Evolutionary conservation across 1,284 basidiomycete species (phyloP).

Genomic region (Sphagnurus paluster): DNA sequence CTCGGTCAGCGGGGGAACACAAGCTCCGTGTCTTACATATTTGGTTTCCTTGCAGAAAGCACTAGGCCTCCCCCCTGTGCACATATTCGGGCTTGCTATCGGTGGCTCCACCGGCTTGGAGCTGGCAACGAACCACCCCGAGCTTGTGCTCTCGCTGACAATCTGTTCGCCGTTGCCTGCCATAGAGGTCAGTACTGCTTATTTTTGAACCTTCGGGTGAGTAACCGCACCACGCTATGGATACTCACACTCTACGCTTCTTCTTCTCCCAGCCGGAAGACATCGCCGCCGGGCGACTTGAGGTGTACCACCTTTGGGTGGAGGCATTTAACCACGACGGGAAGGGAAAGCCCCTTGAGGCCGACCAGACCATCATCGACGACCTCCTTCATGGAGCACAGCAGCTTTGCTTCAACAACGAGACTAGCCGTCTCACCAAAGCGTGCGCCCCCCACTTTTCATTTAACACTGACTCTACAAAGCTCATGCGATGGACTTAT

Average conservation of each 20-base stretch:
- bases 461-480: background rate
- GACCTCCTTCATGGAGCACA: constrained; percentile 34
- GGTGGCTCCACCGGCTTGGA: constrained; percentile 37
- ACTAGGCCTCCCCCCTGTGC: constrained; percentile 33
- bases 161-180: constrained; percentile 37
- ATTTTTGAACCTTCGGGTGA: background rate
- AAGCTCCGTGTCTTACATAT: background rate
- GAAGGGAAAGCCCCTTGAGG: constrained; percentile 7
- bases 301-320: constrained; percentile 37
- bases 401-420: constrained; percentile 37
- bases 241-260: too few relatives aligned
- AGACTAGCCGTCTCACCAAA: constrained; percentile 25
- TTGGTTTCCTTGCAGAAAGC: constrained; percentile 27
- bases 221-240: constrained; percentile 2
- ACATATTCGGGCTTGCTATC: constrained; percentile 39
- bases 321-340: constrained; percentile 23
- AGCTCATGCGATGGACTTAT: background rate
- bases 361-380: constrained; percentile 20
- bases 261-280: constrained; percentile 30
- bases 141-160: constrained; percentile 35
- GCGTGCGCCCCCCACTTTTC: constrained; percentile 28
- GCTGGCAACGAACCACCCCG: constrained; percentile 32
- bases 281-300: constrained; percentile 32
- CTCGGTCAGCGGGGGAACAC: background rate
- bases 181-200: constrained; percentile 30